Conservation (phyloP, 352 stramenopile genomes). For the Phytophthora cactorum region DNA sequence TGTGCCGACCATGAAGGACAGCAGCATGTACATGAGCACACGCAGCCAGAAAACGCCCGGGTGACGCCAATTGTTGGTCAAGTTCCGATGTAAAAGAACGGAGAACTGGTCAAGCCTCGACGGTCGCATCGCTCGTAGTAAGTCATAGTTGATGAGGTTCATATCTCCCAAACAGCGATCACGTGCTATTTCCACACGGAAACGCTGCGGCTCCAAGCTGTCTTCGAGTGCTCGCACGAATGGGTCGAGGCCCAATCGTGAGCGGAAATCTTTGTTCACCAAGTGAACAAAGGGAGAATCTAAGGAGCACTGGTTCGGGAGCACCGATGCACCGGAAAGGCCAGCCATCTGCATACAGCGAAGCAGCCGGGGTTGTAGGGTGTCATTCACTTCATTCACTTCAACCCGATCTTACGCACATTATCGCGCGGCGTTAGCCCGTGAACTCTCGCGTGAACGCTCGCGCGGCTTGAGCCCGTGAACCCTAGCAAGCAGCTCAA, state of each 20-base stretch:
- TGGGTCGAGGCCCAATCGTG: slow-evolving; percentile 26
- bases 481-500: no score
- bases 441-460: no score
- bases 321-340: no score
- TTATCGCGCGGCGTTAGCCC: no score
- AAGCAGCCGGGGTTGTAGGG: no score
- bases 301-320: no score
- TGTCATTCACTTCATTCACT: no score
- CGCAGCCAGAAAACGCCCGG: slow-evolving; percentile 79
- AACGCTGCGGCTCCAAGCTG: slow-evolving; percentile 33
- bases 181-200: slow-evolving; percentile 39
- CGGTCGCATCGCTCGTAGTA: slow-evolving; percentile 41
- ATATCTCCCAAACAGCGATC: slow-evolving; percentile 32
- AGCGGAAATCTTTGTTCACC: slow-evolving; percentile 66
- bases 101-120: slow-evolving; percentile 59
- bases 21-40: slow-evolving; percentile 78
- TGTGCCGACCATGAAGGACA: slow-evolving; percentile 74
- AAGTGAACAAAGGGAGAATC: slow-evolving; percentile 55
- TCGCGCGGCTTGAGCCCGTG: no score
- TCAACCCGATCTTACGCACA: no score
- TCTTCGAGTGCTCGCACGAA: slow-evolving; percentile 44
- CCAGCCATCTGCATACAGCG: no score
- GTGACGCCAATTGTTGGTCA: slow-evolving; percentile 72
- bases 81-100: slow-evolving; percentile 60
- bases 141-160: slow-evolving; percentile 39